These are phyloP conservation scores for Striga hermonthica DNA, from an alignment of 305 asterid species.

Conservation along the genomic window DNA sequence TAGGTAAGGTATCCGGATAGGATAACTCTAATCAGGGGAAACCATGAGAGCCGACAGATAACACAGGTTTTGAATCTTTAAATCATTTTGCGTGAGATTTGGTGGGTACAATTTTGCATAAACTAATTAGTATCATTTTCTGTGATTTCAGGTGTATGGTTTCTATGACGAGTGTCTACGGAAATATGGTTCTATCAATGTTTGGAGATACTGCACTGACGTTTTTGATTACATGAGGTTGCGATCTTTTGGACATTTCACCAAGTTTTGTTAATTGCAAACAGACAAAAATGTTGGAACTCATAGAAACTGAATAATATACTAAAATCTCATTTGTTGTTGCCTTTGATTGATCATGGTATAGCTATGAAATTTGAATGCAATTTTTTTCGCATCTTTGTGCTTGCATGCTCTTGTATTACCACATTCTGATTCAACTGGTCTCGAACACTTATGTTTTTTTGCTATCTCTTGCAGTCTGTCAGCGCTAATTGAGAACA, in stretches of 20 bases:
- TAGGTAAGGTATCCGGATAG: slow-evolving; percentile 98
- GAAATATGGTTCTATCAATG: slow-evolving; percentile 86
- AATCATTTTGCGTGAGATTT: slow-evolving; percentile 22
- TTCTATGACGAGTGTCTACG: slow-evolving; percentile 98
- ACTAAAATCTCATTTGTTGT: slow-evolving; percentile 17
- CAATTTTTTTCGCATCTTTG: slow-evolving; percentile 19
- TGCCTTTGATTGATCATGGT: slow-evolving; percentile 7
- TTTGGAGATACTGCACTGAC: slow-evolving; percentile 99
- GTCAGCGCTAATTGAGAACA: slow-evolving; percentile 72
- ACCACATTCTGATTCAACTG: neutral
- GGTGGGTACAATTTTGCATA: slow-evolving; percentile 23
- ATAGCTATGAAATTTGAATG: neutral
- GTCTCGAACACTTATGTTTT: neutral
- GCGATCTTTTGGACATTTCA: slow-evolving; percentile 30
- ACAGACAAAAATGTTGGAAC: slow-evolving; percentile 10
- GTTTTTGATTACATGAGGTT: slow-evolving; percentile 92
- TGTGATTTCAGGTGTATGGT: slow-evolving; percentile 75
- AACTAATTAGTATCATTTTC: slow-evolving; percentile 27
- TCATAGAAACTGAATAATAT: neutral
- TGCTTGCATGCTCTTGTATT: slow-evolving; percentile 1
- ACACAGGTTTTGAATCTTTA: slow-evolving; percentile 64
- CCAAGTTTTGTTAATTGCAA: slow-evolving; percentile 23
- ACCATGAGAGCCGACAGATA: slow-evolving; percentile 97
- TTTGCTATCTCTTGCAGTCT: slow-evolving; percentile 40
- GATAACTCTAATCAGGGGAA: slow-evolving; percentile 93